Evolutionary conservation across 2,329 filamentous ascomycete species (phyloP), one percentile per base, ranked within the genome.

Genomic region (Aspergillus carbonarius): DNA sequence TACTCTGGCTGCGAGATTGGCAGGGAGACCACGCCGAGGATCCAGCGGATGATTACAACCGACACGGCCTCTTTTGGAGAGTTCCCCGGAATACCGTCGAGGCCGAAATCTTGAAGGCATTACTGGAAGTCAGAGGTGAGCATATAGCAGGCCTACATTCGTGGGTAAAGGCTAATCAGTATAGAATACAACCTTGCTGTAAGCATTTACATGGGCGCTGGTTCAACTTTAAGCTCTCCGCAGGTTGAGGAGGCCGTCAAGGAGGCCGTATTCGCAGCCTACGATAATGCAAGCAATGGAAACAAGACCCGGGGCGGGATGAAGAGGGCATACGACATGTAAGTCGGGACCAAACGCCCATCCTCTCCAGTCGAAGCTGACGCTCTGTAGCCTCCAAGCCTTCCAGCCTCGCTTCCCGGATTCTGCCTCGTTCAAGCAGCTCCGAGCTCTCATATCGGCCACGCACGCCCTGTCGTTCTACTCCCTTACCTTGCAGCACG

Each of bases 381-480:
- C 25, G 13, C 13, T 13, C 25, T 17, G 48, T 55, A 79, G 76
- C 46, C 63, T 81, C 52, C 72, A 76, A 68, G 68, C 76, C 23
- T 82, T 82, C 60, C 67, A 71, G 40, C 66, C 74, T 18, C 70
- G 75, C 54, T 80, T 81, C 60, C 70, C 76, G 3, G 63, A 73
- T 4, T 79, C 79, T 8, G 57, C 61, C 15, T 62, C 68, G 12
- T 70, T 81, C 49, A 71, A 72, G 35, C 78, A 83, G 53, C 79
- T 80, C 25, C 74, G 78, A 18, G 80, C 84, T 27, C 76, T 88
- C 27, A 79, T 88, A 39, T 76, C 81, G 49, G 86, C 85, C 15
- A 88, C 86, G 1, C 86, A 88, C 67, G 78, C 85, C 17, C 73
- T 88, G 60, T 88, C 86, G 1, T 88, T 85, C 66, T 88, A 88